Conservation (phyloP, 306 rosid genomes). For the Fragaria ananassa region DNA sequence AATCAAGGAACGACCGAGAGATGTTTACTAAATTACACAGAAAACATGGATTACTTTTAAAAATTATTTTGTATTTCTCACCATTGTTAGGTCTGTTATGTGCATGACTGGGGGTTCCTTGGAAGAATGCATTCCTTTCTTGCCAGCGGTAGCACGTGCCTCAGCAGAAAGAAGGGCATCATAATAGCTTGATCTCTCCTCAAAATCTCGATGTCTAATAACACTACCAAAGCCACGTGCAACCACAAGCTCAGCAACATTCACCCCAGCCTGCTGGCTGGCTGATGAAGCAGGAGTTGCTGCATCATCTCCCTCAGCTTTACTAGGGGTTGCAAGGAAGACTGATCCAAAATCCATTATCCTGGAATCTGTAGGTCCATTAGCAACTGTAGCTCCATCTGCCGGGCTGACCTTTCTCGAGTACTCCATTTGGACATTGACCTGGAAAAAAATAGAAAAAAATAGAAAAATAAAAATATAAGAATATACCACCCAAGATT, state of each 20-base stretch:
- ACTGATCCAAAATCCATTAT: constrained; percentile 98
- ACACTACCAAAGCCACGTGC: constrained; percentile 91
- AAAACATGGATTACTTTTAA: constrained; percentile 13
- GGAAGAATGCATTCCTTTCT: constrained; percentile 86
- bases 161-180: constrained; percentile 98
- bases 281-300: constrained; percentile 43
- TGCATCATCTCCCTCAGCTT: constrained; percentile 69
- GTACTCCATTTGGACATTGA: constrained; percentile 95
- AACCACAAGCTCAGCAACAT: constrained; percentile 70
- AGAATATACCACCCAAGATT: background rate
- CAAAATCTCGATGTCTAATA: constrained; percentile 94
- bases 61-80: constrained; percentile 34
- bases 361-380: constrained; percentile 67
- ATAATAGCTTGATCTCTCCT: constrained; percentile 87
- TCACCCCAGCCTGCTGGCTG: constrained; percentile 58
- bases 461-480: background rate
- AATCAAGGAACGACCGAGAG: constrained; percentile 5
- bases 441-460: constrained; percentile 45
- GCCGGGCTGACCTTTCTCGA: constrained; percentile 63
- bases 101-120: constrained; percentile 98
- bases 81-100: constrained; percentile 78
- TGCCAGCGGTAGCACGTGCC: constrained; percentile 72
- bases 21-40: background rate
- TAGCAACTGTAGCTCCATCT: constrained; percentile 55
- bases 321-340: constrained; percentile 50